Evolutionary conservation across 139 green algal genomes (phyloP).

Genomic region (Chlorella sp.): DNA sequence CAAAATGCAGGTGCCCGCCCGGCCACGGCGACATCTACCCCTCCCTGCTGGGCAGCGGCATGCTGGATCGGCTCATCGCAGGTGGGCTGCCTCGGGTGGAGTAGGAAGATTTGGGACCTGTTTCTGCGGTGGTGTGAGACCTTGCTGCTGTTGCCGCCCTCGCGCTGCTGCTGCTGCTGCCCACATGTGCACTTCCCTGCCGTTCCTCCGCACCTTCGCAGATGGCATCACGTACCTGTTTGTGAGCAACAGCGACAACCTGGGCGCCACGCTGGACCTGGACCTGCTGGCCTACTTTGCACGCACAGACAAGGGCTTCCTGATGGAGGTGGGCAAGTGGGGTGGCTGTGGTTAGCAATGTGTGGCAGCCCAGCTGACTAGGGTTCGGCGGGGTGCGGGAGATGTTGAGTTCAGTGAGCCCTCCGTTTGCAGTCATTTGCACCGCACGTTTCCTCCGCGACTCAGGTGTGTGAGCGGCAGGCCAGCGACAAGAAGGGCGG

Average conservation of each 20-base stretch:
- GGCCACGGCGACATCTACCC: constrained; percentile 96
- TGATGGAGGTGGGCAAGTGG: constrained; percentile 83
- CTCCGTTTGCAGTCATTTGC: too few species aligned
- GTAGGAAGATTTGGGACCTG: too few species aligned
- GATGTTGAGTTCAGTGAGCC: too few species aligned
- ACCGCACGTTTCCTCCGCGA: too few species aligned
- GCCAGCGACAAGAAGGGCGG: constrained; percentile 94
- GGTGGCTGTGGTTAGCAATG: too few species aligned
- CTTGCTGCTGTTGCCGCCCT: too few species aligned
- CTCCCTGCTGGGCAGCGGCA: constrained; percentile 87
- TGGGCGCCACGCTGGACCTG: constrained; percentile 90
- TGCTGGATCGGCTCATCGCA: constrained; percentile 83
- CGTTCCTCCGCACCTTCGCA: constrained; percentile 38
- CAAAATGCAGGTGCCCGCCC: constrained; percentile 79
- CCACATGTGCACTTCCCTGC: background rate
- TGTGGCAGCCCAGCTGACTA: too few species aligned
- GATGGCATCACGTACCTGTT: constrained; percentile 76
- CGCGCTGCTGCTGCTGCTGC: background rate
- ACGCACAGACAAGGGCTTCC: constrained; percentile 70
- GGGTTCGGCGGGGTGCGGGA: too few species aligned
- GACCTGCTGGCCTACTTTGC: constrained; percentile 91
- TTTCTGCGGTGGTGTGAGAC: too few species aligned
- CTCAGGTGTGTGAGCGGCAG: constrained; percentile 89
- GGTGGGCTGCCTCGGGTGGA: constrained; percentile 26
- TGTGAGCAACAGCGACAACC: constrained; percentile 92